A percentile compares a stretch with the other conserved stretches of the same genome.
Evolutionary conservation across 352 stramenopile genomes (phyloP).

Genomic region (Phytophthora pinifolia): DNA sequence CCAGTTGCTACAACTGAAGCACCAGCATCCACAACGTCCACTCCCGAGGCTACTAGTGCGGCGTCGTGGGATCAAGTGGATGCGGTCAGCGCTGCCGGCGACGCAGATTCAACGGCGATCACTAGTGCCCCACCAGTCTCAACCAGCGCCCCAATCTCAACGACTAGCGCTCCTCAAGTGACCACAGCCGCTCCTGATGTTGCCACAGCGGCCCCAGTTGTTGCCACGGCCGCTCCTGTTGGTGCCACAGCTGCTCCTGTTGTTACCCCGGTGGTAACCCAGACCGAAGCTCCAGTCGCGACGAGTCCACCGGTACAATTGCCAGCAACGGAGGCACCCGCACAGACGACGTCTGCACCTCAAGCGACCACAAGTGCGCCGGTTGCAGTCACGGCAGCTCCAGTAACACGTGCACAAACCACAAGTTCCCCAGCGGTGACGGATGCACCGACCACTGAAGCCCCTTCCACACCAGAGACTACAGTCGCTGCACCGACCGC

Average conservation of each 20-base stretch:
- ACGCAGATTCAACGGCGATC: not conserved
- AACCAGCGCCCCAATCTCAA: not conserved
- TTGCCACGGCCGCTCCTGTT: not conserved
- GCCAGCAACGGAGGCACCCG: not conserved
- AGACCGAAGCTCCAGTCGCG: not conserved
- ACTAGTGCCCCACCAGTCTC: slow-evolving; percentile 5
- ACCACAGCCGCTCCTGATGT: not conserved
- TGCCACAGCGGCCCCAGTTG: not conserved
- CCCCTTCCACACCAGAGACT: not conserved
- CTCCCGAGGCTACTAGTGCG: slow-evolving; percentile 5
- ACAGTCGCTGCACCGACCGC: not conserved
- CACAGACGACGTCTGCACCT: not conserved
- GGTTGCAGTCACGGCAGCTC: slow-evolving; percentile 27
- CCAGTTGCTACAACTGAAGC: slow-evolving; percentile 8
- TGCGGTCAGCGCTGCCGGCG: slow-evolving; percentile 2
- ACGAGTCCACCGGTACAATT: not conserved
- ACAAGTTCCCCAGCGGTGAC: not conserved
- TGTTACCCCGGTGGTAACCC: not conserved
- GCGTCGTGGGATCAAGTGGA: slow-evolving; percentile 19
- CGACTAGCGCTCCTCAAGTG: not conserved
- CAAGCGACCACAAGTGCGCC: slow-evolving; percentile 35
- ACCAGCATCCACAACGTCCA: slow-evolving; percentile 2
- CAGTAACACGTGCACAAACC: not conserved
- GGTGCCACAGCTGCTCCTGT: slow-evolving; percentile 1
- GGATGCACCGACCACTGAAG: not conserved